Evolutionary conservation across 1,139 yeast genomes (phyloP), one percentile per base, ranked within the genome.

Genomic region (Yarrowia galli): DNA sequence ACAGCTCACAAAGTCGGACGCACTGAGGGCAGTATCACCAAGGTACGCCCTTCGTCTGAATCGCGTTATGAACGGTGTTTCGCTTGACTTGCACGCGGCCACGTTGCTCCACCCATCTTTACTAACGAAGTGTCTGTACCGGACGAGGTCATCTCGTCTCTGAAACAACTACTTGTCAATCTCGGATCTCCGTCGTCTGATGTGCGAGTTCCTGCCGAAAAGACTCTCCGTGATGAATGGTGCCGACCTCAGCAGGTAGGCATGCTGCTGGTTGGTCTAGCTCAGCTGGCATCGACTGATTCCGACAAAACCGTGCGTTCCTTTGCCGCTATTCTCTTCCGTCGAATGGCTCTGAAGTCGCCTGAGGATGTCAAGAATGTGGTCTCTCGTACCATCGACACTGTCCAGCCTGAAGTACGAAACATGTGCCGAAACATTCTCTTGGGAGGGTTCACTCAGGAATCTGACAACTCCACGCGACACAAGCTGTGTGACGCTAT

Each of bases 401-500:
- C 85, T 49, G 81, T 92, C 35, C 82, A 87, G 69, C 85, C 83
- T 49, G 84, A 83, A 12, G 89, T 87, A 1, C 83, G 86, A 70
- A 78, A 76, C 43, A 91, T 89, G 74, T 87, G 93, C 69, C 86
- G 96, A 73, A 73, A 81, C 18, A 82, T 86, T 45, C 83, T 95
- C 64, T 82, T 93, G 72, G 84, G 84, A 68, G 98, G 98, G 15
- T 91, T 95, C 72, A 77, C 85, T 7, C 76, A 87, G 3, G 88
- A 84, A 69, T 89, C 88, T 75, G 81, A 89, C 25, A 86, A 86
- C 70, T 85, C 84, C 71, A 93, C 92, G 45, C 88, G 98, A 76
- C 98, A 93, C 78, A 95, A 95, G 76, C 82, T 95, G 68, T 88
- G 97, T 5, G 99, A 95, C 80, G 97, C 97, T 5, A 90, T 95